Conservation (phyloP, 345 rosid genomes). For the Boechera retrofracta region DNA sequence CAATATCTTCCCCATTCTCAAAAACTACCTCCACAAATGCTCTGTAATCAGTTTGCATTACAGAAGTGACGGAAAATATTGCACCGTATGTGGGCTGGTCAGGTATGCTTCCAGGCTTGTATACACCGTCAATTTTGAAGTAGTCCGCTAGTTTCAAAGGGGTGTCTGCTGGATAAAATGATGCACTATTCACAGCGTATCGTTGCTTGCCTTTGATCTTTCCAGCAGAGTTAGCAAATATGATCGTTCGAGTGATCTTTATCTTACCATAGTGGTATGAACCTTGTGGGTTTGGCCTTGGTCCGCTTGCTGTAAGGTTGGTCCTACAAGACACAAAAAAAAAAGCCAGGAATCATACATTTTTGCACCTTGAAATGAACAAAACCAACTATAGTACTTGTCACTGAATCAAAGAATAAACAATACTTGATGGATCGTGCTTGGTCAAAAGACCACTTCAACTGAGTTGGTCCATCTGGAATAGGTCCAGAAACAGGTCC, state of each 20-base stretch:
- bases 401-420: not conserved
- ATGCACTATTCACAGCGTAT: slow-evolving; percentile 80
- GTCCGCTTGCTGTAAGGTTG: slow-evolving; percentile 89
- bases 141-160: slow-evolving; percentile 88
- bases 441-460: slow-evolving; percentile 82
- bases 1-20: slow-evolving; percentile 60
- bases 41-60: slow-evolving; percentile 63
- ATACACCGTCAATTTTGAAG: slow-evolving; percentile 79
- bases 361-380: not conserved
- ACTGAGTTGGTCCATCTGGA: slow-evolving; percentile 75
- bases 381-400: not conserved
- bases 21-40: slow-evolving; percentile 76
- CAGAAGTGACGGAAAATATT: slow-evolving; percentile 69
- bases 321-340: slow-evolving; percentile 55
- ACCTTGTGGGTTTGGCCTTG: slow-evolving; percentile 95
- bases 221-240: slow-evolving; percentile 71
- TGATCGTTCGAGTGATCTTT: slow-evolving; percentile 61
- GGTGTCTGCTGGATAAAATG: slow-evolving; percentile 68
- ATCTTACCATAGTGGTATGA: slow-evolving; percentile 88
- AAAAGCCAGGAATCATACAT: not conserved
- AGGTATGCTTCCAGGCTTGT: slow-evolving; percentile 63
- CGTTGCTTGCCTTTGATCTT: slow-evolving; percentile 77
- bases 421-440: slow-evolving; percentile 75
- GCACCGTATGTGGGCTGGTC: slow-evolving; percentile 60
- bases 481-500: slow-evolving; percentile 67